Percentiles rank a stretch among this genome's conserved stretches.
phyloP scores from a whole-genome alignment of 2,329 filamentous ascomycete species.

The Colletotrichum brevisporum region DNA sequence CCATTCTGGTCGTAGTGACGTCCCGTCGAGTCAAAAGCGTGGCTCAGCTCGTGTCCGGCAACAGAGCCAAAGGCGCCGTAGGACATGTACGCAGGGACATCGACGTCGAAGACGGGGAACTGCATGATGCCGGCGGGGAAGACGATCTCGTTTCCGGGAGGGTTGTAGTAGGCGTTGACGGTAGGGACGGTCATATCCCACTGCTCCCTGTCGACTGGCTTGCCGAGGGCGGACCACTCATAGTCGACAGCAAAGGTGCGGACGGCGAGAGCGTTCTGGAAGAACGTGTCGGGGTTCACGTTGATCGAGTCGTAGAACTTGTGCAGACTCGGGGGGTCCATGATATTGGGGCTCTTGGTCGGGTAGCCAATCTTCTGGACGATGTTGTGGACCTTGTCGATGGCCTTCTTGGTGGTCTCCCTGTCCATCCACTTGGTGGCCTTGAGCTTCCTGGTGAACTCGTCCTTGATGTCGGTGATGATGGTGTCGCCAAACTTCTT shows the following conservation, averaged over 20 bases:
- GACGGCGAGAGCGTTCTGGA: conserved; percentile 69
- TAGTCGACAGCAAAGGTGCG: conserved; percentile 61
- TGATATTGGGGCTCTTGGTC: conserved; percentile 72
- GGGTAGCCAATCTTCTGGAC: conserved; percentile 79
- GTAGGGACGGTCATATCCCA: conserved; percentile 74
- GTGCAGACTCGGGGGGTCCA: conserved; percentile 68
- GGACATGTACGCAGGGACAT: conserved; percentile 74
- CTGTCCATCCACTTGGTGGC: conserved; percentile 75
- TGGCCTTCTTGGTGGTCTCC: conserved; percentile 70
- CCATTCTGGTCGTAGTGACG: conserved; percentile 75
- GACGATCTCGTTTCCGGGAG: conserved; percentile 76
- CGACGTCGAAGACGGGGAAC: conserved; percentile 74
- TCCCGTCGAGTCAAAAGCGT: conserved; percentile 78
- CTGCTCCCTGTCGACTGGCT: conserved; percentile 71
- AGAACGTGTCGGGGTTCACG: conserved; percentile 66
- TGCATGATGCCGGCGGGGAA: conserved; percentile 81
- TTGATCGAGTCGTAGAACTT: conserved; percentile 70
- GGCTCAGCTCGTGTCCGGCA: conserved; percentile 78
- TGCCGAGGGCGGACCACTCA: conserved; percentile 71
- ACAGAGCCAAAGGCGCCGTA: conserved; percentile 80
- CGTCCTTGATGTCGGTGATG: conserved; percentile 77
- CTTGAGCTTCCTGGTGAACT: conserved; percentile 73
- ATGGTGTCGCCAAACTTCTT: conserved; percentile 78
- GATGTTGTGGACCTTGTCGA: conserved; percentile 77
- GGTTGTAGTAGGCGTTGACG: conserved; percentile 78